Evolutionary conservation across 306 rosid genomes (phyloP).

Genomic region (Luffa acutangula): DNA sequence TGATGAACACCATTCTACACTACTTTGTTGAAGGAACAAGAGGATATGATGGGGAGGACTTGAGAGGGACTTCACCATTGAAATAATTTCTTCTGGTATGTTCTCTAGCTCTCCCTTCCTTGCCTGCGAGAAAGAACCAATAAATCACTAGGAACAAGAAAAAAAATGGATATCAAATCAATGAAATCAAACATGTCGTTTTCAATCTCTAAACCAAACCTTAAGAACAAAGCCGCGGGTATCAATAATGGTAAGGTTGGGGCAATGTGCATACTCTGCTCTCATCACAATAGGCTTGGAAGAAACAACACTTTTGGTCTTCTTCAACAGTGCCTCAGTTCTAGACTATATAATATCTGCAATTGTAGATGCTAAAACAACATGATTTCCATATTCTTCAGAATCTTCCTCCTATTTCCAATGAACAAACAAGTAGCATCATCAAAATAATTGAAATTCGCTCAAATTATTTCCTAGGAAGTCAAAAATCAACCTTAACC

Average conservation of each 20-base stretch:
- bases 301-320: constrained; percentile 66
- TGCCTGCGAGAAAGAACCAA: constrained; percentile 40
- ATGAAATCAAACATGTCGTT: not conserved
- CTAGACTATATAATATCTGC: constrained; percentile 79
- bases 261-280: constrained; percentile 93
- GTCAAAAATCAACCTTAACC: not conserved
- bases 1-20: constrained; percentile 98
- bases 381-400: constrained; percentile 79
- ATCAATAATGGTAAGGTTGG: constrained; percentile 85
- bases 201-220: constrained; percentile 23
- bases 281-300: constrained; percentile 89
- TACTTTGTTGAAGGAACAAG: constrained; percentile 91
- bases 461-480: not conserved
- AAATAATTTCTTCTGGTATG: constrained; percentile 87
- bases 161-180: not conserved
- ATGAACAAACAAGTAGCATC: not conserved
- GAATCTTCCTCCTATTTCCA: constrained; percentile 82
- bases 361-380: constrained; percentile 59
- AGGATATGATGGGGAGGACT: constrained; percentile 89
- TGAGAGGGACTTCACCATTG: constrained; percentile 89
- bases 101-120: too few relatives aligned
- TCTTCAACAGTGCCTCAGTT: constrained; percentile 75
- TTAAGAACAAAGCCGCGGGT: constrained; percentile 98
- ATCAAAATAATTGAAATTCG: not conserved
- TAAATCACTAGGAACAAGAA: not conserved